phyloP scores from a whole-genome alignment of 192 early-diverging fungal genomes.

The Linnemannia elongata region DNA sequence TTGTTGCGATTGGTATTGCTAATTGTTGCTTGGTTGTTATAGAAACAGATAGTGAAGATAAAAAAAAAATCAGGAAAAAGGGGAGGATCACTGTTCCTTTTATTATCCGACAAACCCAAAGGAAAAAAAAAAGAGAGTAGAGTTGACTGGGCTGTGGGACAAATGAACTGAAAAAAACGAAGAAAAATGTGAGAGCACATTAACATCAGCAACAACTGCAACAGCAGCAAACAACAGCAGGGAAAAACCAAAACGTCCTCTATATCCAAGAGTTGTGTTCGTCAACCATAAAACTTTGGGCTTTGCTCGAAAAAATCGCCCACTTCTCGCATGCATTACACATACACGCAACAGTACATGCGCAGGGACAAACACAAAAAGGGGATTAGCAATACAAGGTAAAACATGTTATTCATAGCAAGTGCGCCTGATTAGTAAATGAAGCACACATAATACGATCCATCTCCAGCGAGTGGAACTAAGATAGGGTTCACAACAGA shows the following conservation, averaged over 20 bases:
- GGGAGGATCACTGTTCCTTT: not conserved
- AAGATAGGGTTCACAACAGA: too few species aligned
- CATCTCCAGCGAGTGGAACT: too few species aligned
- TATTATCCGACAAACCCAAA: not conserved
- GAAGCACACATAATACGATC: too few species aligned
- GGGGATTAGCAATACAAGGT: not conserved
- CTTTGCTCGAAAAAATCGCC: not conserved
- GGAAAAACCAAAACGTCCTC: not conserved
- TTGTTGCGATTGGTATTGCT: not conserved
- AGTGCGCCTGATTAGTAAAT: too few species aligned
- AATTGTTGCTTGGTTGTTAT: not conserved
- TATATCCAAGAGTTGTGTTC: not conserved
- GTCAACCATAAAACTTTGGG: not conserved
- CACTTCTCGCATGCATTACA: not conserved
- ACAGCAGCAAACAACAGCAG: not conserved
- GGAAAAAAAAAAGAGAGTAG: too few species aligned
- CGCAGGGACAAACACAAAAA: not conserved
- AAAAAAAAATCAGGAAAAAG: not conserved
- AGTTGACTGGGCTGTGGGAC: not conserved
- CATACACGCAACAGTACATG: not conserved
- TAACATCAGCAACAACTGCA: not conserved
- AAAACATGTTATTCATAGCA: too few species aligned
- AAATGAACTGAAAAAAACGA: not conserved
- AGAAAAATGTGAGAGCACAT: not conserved
- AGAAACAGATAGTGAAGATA: not conserved